A percentile compares a stretch with the other conserved stretches of the same genome.
Evolutionary conservation across 176 grass and related monocot species (phyloP).

Genomic region (Rhynchospora tenuis): DNA sequence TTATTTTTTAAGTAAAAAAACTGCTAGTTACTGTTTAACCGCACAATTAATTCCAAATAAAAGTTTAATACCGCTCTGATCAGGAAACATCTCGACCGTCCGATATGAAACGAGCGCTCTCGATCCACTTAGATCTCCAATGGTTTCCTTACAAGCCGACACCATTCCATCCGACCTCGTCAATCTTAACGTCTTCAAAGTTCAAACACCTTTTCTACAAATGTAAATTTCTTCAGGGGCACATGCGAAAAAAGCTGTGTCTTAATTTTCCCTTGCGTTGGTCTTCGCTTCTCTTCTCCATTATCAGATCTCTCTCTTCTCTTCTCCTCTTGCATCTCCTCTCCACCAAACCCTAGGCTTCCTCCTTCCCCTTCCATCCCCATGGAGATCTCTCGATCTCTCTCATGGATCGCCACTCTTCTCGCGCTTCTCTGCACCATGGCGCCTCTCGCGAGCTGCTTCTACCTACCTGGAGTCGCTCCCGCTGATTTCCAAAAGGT

Average conservation of each 20-base stretch:
- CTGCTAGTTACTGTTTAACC: background rate
- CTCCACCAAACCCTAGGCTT: conserved; percentile 17
- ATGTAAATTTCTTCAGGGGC: conserved; percentile 2
- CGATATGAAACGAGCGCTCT: background rate
- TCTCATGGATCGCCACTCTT: conserved; percentile 20
- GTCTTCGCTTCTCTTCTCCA: conserved; percentile 15
- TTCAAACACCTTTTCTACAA: background rate
- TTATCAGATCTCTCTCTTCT: conserved; percentile 27
- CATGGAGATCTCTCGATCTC: conserved; percentile 17
- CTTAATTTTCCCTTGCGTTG: background rate
- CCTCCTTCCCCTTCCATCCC: background rate
- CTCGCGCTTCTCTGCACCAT: conserved; percentile 4
- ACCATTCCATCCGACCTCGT: background rate
- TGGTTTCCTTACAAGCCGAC: background rate
- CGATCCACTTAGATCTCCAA: background rate
- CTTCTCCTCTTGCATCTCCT: background rate
- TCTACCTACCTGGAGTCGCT: conserved; percentile 87
- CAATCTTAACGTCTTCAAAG: background rate
- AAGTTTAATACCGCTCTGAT: background rate
- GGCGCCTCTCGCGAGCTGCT: conserved; percentile 29
- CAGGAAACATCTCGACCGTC: background rate
- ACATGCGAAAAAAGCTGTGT: background rate
- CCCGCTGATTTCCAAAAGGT: conserved; percentile 77
- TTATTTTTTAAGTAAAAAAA: background rate
- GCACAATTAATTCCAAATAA: background rate